Evolutionary conservation across 1,284 basidiomycete genomes (phyloP).

Genomic region (Mycena citricolor): DNA sequence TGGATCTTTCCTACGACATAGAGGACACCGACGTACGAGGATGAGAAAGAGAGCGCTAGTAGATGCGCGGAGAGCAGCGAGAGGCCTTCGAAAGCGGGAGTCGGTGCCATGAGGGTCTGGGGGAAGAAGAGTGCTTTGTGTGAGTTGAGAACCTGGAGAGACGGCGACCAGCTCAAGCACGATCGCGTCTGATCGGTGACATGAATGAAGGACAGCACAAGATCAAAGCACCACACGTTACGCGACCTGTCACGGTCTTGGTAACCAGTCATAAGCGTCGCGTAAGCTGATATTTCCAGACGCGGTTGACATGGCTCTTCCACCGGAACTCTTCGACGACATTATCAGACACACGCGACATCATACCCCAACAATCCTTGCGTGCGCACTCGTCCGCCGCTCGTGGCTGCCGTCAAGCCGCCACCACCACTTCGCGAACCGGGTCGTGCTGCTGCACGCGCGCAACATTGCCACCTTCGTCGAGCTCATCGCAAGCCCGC

Average conservation of each 20-base stretch:
- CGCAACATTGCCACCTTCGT: constrained; percentile 16
- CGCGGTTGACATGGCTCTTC: no score
- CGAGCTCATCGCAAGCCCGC: constrained; percentile 10
- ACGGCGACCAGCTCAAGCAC: no score
- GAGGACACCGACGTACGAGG: constrained; percentile 62
- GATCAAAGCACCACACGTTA: no score
- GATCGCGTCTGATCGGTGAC: no score
- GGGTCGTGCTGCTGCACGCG: constrained; percentile 7
- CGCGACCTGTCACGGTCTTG: no score
- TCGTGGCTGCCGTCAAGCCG: constrained; percentile 18
- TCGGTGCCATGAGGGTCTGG: no score
- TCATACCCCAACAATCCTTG: constrained; percentile 2
- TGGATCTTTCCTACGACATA: constrained; percentile 53
- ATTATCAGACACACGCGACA: constrained; percentile 12
- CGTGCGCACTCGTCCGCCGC: constrained; percentile 19
- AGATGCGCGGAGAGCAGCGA: constrained; percentile 39
- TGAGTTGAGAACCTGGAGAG: no score
- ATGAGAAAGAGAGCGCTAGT: constrained; percentile 48
- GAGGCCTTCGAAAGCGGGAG: no score
- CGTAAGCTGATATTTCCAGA: no score
- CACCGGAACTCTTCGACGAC: constrained; percentile 20
- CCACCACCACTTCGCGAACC: constrained; percentile 14
- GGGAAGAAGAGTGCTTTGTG: no score
- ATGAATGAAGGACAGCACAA: no score
- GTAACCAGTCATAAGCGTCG: no score